A percentile compares a stretch with the other conserved stretches of the same genome.
Conservation (phyloP, 371 early-diverging fungal species). For the Polyrhizophydium stewartii region DNA sequence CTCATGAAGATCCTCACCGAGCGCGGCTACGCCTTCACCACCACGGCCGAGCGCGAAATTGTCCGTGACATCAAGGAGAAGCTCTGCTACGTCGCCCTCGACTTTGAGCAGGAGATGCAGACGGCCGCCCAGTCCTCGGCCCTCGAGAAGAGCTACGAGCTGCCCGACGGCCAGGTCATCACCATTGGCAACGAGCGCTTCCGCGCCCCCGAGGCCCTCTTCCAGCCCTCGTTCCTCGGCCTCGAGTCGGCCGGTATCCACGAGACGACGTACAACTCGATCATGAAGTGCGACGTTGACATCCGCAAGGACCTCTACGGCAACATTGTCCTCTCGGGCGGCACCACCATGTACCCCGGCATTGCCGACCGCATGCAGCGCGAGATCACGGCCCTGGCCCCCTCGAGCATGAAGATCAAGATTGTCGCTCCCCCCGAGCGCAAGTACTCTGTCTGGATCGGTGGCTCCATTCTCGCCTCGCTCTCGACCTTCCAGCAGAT, state of each 20-base stretch:
- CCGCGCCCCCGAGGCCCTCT: conserved; percentile 98
- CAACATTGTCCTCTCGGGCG: conserved; percentile 71
- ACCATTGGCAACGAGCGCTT: conserved; percentile 98
- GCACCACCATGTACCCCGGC: conserved; percentile 86
- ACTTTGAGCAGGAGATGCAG: conserved; percentile 98
- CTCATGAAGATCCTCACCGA: conserved; percentile 97
- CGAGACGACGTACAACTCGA: conserved; percentile 68
- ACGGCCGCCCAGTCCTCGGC: conserved; percentile 90
- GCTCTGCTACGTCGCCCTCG: conserved; percentile 98
- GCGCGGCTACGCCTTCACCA: conserved; percentile 98
- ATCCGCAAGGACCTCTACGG: conserved; percentile 71
- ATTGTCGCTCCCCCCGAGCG: conserved; percentile 99
- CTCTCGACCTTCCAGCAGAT: conserved; percentile 98
- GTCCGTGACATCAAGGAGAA: conserved; percentile 99
- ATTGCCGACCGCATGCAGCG: conserved; percentile 96
- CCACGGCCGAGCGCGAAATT: conserved; percentile 99
- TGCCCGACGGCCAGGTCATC: conserved; percentile 99
- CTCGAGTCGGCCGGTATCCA: conserved; percentile 60
- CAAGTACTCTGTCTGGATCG: conserved; percentile 99
- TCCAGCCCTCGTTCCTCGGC: conserved; percentile 86
- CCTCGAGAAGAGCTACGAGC: conserved; percentile 96
- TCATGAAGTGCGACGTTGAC: conserved; percentile 75
- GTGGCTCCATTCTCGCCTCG: conserved; percentile 99
- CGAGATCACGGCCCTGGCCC: conserved; percentile 97
- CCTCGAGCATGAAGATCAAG: conserved; percentile 98